These are phyloP conservation scores for Monosporascus sp. DNA, from an alignment of 2,329 filamentous ascomycete genomes.

Conservation along the genomic window DNA sequence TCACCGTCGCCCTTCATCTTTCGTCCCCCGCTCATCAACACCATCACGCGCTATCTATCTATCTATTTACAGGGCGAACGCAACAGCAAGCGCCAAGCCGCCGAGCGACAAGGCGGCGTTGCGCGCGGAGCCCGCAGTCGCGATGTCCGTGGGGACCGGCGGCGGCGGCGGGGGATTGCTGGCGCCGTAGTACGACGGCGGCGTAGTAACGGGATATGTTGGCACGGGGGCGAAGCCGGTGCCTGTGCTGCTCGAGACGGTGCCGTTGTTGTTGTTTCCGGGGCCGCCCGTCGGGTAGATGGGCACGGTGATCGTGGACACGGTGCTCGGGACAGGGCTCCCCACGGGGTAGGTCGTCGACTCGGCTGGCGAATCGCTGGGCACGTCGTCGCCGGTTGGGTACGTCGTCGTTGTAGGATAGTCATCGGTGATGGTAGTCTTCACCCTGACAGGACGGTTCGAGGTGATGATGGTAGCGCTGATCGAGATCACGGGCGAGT, in stretches of 20 bases:
- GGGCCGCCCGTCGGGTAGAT: slow-evolving; percentile 60
- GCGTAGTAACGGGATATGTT: slow-evolving; percentile 5
- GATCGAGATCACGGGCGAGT: not conserved
- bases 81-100: slow-evolving; percentile 10
- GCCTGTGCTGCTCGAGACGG: slow-evolving; percentile 61
- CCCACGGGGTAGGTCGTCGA: slow-evolving; percentile 22
- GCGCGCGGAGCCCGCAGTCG: slow-evolving; percentile 15
- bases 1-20: too few species aligned
- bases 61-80: slow-evolving; percentile 2
- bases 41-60: not conserved
- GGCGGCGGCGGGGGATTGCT: slow-evolving; percentile 5
- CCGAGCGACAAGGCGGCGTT: slow-evolving; percentile 10
- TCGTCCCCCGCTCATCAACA: not conserved
- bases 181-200: slow-evolving; percentile 3
- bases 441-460: not conserved
- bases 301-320: slow-evolving; percentile 42
- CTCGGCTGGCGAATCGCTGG: not conserved
- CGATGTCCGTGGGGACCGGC: not conserved
- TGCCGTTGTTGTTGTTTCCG: slow-evolving; percentile 57
- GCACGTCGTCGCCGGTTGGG: not conserved
- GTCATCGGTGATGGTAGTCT: not conserved
- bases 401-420: not conserved
- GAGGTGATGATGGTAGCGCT: not conserved
- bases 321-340: slow-evolving; percentile 32
- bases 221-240: slow-evolving; percentile 45